A percentile compares a stretch with the other conserved stretches of the same genome.
Conservation (phyloP, 169 alveolate species). For the Cyclospora cayetanensis region DNA sequence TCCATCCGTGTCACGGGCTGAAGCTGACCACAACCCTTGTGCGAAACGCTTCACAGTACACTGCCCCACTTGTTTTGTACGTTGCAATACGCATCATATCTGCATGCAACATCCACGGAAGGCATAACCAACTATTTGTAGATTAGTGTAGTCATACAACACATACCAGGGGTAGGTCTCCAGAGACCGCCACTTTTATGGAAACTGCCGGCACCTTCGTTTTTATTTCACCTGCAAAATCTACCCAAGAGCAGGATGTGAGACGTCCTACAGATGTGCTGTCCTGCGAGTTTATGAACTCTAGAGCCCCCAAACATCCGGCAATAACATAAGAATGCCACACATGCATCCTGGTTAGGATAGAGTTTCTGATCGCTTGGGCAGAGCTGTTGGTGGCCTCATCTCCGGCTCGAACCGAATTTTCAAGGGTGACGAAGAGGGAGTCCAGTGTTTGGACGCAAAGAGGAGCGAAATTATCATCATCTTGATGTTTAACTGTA, state of each 20-base stretch:
- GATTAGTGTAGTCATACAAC: too few relatives aligned
- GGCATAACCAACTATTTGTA: too few relatives aligned
- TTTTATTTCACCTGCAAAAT: neutral
- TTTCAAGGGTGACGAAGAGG: neutral
- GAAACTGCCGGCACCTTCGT: neutral
- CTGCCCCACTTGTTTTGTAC: too few relatives aligned
- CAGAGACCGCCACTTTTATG: neutral
- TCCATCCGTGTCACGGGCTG: too few relatives aligned
- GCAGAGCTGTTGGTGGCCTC: too few relatives aligned
- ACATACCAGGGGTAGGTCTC: neutral
- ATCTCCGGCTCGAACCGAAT: neutral
- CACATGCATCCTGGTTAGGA: too few relatives aligned
- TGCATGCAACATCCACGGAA: too few relatives aligned
- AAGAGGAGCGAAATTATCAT: neutral
- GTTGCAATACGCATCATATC: too few relatives aligned
- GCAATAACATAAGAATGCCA: neutral
- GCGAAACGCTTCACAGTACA: too few relatives aligned
- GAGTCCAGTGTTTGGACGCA: neutral
- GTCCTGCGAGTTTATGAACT: neutral
- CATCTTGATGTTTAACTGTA: neutral
- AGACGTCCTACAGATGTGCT: neutral
- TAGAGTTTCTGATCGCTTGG: too few relatives aligned
- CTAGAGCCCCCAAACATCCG: neutral
- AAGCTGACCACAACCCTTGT: too few relatives aligned
- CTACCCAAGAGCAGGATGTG: neutral